Evolutionary conservation across 108 stramenopile species (phyloP).

Genomic region (Aurantiochytrium sp.): DNA sequence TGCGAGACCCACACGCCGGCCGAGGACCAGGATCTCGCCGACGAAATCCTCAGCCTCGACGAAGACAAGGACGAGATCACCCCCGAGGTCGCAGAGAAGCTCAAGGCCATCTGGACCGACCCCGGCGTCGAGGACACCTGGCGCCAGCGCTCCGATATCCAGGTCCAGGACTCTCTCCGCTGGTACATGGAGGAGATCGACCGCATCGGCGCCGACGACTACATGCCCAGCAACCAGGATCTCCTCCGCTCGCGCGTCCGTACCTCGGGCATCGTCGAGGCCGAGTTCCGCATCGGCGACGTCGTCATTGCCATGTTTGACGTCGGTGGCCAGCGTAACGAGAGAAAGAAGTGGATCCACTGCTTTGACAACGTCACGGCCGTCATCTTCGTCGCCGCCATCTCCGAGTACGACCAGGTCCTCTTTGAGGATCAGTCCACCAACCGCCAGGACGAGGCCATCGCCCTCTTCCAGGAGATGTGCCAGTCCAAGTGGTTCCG

Average conservation of each 20-base stretch:
- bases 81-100: slow-evolving; percentile 29
- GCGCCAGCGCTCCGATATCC: background rate
- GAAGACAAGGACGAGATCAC: background rate
- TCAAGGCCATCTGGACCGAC: slow-evolving; percentile 39
- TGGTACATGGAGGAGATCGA: background rate
- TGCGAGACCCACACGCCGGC: background rate
- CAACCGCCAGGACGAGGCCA: slow-evolving; percentile 91
- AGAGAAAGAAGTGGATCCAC: slow-evolving; percentile 53
- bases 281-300: background rate
- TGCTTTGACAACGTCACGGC: slow-evolving; percentile 76
- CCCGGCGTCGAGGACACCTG: slow-evolving; percentile 30
- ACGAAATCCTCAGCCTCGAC: background rate
- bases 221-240: slow-evolving; percentile 79
- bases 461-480: slow-evolving; percentile 82
- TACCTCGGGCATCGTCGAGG: slow-evolving; percentile 84
- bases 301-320: slow-evolving; percentile 37
- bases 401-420: slow-evolving; percentile 88
- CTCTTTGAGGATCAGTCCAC: slow-evolving; percentile 88
- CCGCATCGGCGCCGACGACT: slow-evolving; percentile 66
- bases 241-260: slow-evolving; percentile 86
- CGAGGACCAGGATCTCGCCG: background rate
- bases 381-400: slow-evolving; percentile 92
- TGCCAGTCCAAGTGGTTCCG: slow-evolving; percentile 55
- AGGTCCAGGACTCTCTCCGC: background rate
- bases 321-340: slow-evolving; percentile 51